Base-by-base conservation (phyloP, 1,284 basidiomycete genomes). In the Malassezia equina region DNA sequence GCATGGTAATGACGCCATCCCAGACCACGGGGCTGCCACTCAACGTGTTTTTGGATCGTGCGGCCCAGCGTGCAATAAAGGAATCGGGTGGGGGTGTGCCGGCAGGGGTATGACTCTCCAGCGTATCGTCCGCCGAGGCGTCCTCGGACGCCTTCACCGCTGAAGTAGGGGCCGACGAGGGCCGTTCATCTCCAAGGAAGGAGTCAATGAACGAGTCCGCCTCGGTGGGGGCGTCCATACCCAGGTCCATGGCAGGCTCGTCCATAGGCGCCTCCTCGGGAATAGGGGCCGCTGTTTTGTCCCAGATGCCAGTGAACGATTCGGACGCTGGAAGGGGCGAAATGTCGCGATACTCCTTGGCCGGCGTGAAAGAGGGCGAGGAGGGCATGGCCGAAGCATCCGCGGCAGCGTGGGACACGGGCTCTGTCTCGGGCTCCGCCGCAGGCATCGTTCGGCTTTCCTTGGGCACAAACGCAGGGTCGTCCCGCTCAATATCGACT, bases 1-100 rank as follows among this genome's bases (percentile, higher is more conserved):
- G 71, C 51, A 74, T 69, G 32, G 62, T 63, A 28, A 73, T 55
- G n/a, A 70, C 64, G n/a, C 71, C 71, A 23, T 63, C 64, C 71
- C 71, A 74, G 7, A 71, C 47, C 27, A 65, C 46, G 5, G 42
- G 52, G 47, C 53, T 45, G 48, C 56, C 36, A 48, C 51, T 33
- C 58, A 62, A 15, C 21, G 23, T 52, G 21, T 27, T 57, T 51
- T n/a, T 21, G 47, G 51, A 53, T 44, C 4, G 52, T 42, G 33
- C n/a, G 13, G 53, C 40, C 36, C 36, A 39, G 25, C 44, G 42
- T 13, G 28, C 43, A 21, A n/a, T 31, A 19, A 50, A 45, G 11
- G 64, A 53, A 8, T 62, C 52, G 4, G 34, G 42, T 2, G 42
- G 52, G 9, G 66, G 66, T 8, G 66, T 66, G 0, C 55, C 62